Evolutionary conservation across 129 eudicot species (phyloP), one percentile per base, ranked within the genome.

Genomic region (Centella asiatica): DNA sequence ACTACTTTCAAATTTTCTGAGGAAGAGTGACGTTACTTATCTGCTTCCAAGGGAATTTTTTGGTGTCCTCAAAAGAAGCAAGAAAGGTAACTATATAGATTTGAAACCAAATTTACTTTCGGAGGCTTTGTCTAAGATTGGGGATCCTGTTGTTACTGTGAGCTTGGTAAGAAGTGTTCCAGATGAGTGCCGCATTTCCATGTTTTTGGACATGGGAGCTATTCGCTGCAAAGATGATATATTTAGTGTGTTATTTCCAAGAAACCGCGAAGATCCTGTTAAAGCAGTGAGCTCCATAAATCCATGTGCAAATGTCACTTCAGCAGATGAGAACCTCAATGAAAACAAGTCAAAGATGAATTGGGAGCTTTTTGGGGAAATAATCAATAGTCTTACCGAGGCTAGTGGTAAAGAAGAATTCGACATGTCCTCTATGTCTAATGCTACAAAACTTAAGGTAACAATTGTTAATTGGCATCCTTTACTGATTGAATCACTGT

Each of bases 101-200:
- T 25, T 68, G 24, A 25, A 23, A 27, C 54, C 71, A 10, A 47
- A 46, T 7, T 42, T 57, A 3, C 62, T 88, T 58, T 79, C 90
- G 6, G 69, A 71, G 50, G 97, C 88, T 1, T 77, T 85, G 8
- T 47, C 63, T 8, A 56, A 47, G 18, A 50, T 82, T 20, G 83
- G 76, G 45, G 87, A 89, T 73, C 89, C 95, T 71, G 75, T 89
- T 6, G 57, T 89, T 51, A 64, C 82, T 28, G 83, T 78, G 19
- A 48, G 62, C 28, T 25, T 56, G 2, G 76, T 32, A 54, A 45
- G 71, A 70, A 44, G 8, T 17, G 7, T 20, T 22, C 40, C 54
- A 56, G 6, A 44, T 26, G 20, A 25, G 71, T 50, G 31, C 46
- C 4, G 69, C 3, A 67, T 24, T 67, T 78, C 88, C 57, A 66